Percentiles rank a stretch among this genome's conserved stretches.
phyloP scores from a whole-genome alignment of 768 basidiomycete species.

The Chalciporus piperatus region DNA sequence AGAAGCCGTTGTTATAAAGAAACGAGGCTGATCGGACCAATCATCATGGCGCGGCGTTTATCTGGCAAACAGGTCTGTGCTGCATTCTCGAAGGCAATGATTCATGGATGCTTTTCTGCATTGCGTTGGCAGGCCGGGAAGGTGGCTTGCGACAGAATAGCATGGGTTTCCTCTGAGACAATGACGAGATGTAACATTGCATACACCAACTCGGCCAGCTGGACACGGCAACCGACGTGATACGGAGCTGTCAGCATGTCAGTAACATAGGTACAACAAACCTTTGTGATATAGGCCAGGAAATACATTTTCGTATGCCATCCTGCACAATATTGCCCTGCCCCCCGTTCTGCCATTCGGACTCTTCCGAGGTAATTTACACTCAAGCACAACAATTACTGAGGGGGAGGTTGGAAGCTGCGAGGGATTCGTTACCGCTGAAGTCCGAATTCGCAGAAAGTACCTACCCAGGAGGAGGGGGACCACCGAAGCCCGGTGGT shows the following conservation, averaged over 20 bases:
- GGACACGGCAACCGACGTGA: slow-evolving; percentile 19
- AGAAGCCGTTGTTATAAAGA: slow-evolving; percentile 21
- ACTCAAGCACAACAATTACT: slow-evolving; percentile 25
- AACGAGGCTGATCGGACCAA: slow-evolving; percentile 18
- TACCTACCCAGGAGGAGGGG: slow-evolving; percentile 82
- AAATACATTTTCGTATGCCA: slow-evolving; percentile 27
- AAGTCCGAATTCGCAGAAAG: neutral
- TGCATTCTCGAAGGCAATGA: slow-evolving; percentile 28
- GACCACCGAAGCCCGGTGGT: slow-evolving; percentile 76
- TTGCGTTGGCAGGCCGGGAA: slow-evolving; percentile 23
- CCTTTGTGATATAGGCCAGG: slow-evolving; percentile 17
- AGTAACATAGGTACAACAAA: slow-evolving; percentile 29
- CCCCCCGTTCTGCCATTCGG: slow-evolving; percentile 21
- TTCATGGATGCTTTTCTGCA: slow-evolving; percentile 24
- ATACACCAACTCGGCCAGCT: slow-evolving; percentile 20
- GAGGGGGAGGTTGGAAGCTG: slow-evolving; percentile 51
- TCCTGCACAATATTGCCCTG: slow-evolving; percentile 21
- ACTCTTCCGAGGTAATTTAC: slow-evolving; percentile 9
- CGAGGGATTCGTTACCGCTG: slow-evolving; percentile 5
- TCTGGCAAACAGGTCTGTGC: slow-evolving; percentile 17
- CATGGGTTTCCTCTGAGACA: slow-evolving; percentile 16
- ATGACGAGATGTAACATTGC: slow-evolving; percentile 21
- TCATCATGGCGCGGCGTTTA: slow-evolving; percentile 26
- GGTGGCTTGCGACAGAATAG: slow-evolving; percentile 12
- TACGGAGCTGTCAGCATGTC: slow-evolving; percentile 22